phyloP scores from a whole-genome alignment of 148 eudicot species.

The Chenopodium berlandieri region DNA sequence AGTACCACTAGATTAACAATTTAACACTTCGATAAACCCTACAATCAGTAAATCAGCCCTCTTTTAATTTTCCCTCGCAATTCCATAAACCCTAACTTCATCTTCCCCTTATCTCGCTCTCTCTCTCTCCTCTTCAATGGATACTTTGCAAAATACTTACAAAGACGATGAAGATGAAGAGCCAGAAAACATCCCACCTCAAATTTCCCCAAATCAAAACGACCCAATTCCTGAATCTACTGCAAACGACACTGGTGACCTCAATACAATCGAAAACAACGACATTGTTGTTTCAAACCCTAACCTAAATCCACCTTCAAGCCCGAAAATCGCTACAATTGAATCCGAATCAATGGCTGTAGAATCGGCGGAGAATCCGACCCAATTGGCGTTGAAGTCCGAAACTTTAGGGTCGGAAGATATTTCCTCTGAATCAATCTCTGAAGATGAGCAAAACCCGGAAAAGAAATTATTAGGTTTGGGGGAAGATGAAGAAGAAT shows the following conservation, averaged over 20 bases:
- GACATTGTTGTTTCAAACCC: neutral
- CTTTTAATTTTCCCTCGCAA: slow-evolving; percentile 20
- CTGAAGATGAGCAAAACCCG: slow-evolving; percentile 26
- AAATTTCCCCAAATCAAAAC: neutral
- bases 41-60: neutral
- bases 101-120: neutral
- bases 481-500: slow-evolving; percentile 18
- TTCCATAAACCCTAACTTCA: neutral
- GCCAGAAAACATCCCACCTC: neutral
- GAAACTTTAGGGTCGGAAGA: slow-evolving; percentile 17
- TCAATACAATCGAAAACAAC: neutral
- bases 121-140: slow-evolving; percentile 20
- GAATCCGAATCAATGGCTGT: slow-evolving; percentile 15
- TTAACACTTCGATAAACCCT: slow-evolving; percentile 15
- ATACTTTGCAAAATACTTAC: slow-evolving; percentile 32
- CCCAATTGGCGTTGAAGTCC: neutral
- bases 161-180: slow-evolving; percentile 24
- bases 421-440: slow-evolving; percentile 32
- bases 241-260: neutral
- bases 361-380: neutral
- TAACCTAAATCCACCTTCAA: slow-evolving; percentile 4
- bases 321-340: neutral
- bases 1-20: no score
- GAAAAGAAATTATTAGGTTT: slow-evolving; percentile 18
- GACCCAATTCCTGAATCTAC: neutral